These are phyloP conservation scores for Malus asiatica DNA, from an alignment of 306 rosid species.

Conservation along the genomic window DNA sequence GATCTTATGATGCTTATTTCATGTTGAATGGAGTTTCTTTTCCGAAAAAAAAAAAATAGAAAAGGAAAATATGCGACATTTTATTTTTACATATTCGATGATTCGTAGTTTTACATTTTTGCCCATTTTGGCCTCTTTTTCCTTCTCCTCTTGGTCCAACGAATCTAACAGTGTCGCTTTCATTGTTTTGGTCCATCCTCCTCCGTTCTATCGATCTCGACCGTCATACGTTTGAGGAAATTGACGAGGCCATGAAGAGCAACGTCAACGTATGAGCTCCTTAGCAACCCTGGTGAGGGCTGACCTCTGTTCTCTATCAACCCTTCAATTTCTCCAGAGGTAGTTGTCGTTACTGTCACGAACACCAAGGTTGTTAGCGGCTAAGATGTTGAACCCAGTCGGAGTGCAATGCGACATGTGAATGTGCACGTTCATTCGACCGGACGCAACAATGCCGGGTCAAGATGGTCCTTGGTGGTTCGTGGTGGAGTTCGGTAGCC, in stretches of 20 bases:
- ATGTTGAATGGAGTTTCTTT: background rate
- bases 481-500: constrained; percentile 37
- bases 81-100: background rate
- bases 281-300: constrained; percentile 44
- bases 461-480: constrained; percentile 40
- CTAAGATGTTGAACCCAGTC: constrained; percentile 29
- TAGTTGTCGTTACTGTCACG: background rate
- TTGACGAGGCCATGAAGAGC: constrained; percentile 11
- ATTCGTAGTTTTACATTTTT: background rate
- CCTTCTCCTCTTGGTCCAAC: background rate
- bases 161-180: background rate
- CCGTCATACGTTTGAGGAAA: constrained; percentile 20
- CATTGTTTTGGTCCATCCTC: background rate
- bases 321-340: constrained; percentile 14
- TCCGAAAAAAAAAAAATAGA: background rate
- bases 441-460: constrained; percentile 37
- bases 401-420: constrained; percentile 33
- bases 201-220: background rate
- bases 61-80: background rate
- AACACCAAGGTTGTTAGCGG: constrained; percentile 30
- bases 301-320: constrained; percentile 26
- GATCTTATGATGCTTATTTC: background rate
- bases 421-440: constrained; percentile 57
- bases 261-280: constrained; percentile 24
- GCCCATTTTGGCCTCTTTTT: background rate